Evolutionary conservation across 495 filamentous ascomycete species (phyloP), one percentile per base, ranked within the genome.

Genomic region (Durotheca rogersii): DNA sequence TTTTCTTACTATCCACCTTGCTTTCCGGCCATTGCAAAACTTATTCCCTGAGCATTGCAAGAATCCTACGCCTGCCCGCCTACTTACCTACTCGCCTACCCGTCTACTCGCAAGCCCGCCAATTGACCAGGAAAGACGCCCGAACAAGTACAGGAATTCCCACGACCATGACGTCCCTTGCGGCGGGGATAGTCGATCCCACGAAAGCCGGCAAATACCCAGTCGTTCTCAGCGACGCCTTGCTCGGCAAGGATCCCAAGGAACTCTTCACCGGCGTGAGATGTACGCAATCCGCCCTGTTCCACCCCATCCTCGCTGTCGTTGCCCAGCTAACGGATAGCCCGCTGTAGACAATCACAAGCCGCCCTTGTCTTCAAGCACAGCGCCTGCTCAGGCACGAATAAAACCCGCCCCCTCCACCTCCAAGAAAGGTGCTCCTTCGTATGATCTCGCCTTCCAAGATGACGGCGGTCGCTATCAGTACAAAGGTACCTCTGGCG

Each of bases 151-250:
- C 19, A 31, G 36, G 4, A 51, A 56, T 37, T 29, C 20, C 16
- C 39, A 25, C 47, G 17, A 58, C 38, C 12, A 63, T 63, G 62
- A 29, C 61, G 21, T 47, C 58, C 47, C 58, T 65, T 32, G 59
- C 51, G 36, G 42, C 65, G 52, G 60, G 64, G 31, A 67, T 76
- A 38, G 48, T 70, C 29, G 74, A 77, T 61, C 73, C 72, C 37
- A 75, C 72, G n/a, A 76, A 75, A 59, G 58, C 66, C 23, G 78
- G 69, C 47, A 74, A 74, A 56, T 80, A 79, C 50, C 78, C 76
- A 30, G 69, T 81, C 27, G 71, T 81, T 11, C 62, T 81, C 37
- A 79, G 78, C 61, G 76, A 80, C 60, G 74, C 72, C 2, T 56
- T 81, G 27, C 64, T 78, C 33, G 76, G 76, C 7, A 80, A 79